phyloP scores from a whole-genome alignment of 202 grass and related monocot species.

The Musa balbisiana region DNA sequence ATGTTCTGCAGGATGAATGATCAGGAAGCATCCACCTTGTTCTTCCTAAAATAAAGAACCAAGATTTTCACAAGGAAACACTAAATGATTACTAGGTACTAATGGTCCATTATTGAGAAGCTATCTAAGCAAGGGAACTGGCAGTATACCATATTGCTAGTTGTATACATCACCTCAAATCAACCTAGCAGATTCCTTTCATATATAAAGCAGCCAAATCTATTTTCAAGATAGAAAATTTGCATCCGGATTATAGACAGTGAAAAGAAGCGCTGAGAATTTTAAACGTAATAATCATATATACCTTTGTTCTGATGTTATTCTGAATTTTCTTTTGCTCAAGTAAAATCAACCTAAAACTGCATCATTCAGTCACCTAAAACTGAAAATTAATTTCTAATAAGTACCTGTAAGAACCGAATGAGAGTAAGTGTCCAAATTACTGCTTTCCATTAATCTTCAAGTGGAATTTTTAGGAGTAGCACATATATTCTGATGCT shows the following conservation, averaged over 20 bases:
- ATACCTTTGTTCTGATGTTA: too few relatives aligned
- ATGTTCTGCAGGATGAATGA: not conserved
- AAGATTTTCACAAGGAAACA: not conserved
- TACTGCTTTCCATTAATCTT: not conserved
- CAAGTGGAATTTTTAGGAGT: not conserved
- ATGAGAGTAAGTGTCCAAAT: not conserved
- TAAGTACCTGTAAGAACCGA: not conserved
- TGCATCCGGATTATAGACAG: not conserved
- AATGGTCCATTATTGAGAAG: not conserved
- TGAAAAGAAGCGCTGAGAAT: not conserved
- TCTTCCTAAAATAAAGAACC: not conserved
- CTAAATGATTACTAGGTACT: not conserved
- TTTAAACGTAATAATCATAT: not conserved
- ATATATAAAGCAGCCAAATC: not conserved
- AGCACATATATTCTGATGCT: not conserved
- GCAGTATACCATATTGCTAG: not conserved
- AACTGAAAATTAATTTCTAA: not conserved
- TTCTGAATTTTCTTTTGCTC: not conserved
- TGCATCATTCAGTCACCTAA: not conserved
- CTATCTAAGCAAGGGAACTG: too few relatives aligned
- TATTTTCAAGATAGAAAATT: not conserved
- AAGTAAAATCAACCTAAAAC: not conserved
- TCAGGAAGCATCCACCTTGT: not conserved
- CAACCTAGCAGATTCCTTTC: not conserved
- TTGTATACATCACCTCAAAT: not conserved